Evolutionary conservation across 2,329 filamentous ascomycete species (phyloP).

Genomic region (Fusarium zealandicum): DNA sequence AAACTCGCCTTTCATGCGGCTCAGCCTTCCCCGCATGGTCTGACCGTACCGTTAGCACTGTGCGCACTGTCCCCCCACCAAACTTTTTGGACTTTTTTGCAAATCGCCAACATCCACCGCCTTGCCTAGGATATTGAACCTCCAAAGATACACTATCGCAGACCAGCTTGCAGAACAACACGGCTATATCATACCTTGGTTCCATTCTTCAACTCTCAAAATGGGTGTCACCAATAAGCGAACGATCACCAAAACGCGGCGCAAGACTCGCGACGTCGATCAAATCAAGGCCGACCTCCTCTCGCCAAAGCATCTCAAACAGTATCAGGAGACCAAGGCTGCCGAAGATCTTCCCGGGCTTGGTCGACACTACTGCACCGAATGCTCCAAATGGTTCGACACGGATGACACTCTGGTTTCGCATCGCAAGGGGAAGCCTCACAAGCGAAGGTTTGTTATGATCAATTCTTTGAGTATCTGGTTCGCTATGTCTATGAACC

Average conservation of each 20-base stretch:
- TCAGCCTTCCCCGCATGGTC: constrained; percentile 5
- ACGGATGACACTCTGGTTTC: constrained; percentile 76
- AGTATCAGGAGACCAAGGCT: constrained; percentile 80
- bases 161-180: background rate
- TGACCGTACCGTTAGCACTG: background rate
- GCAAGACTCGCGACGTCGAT: constrained; percentile 85
- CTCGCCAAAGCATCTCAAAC: constrained; percentile 79
- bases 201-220: background rate
- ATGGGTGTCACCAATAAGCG: constrained; percentile 75
- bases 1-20: background rate
- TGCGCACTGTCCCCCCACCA: constrained; percentile 26
- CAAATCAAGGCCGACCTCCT: constrained; percentile 86
- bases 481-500: background rate
- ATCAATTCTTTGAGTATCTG: constrained; percentile 12
- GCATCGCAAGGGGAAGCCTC: constrained; percentile 87
- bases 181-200: background rate
- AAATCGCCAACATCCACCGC: constrained; percentile 32
- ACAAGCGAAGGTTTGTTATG: constrained; percentile 76
- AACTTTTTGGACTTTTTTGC: constrained; percentile 33
- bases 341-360: constrained; percentile 87
- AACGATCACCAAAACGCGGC: constrained; percentile 77
- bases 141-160: constrained; percentile 8
- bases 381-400: constrained; percentile 98
- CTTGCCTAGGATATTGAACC: constrained; percentile 3
- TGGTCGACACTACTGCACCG: constrained; percentile 85